Evolutionary conservation across 2,329 filamentous ascomycete genomes (phyloP).

Genomic region (Talaromyces funiculosus): DNA sequence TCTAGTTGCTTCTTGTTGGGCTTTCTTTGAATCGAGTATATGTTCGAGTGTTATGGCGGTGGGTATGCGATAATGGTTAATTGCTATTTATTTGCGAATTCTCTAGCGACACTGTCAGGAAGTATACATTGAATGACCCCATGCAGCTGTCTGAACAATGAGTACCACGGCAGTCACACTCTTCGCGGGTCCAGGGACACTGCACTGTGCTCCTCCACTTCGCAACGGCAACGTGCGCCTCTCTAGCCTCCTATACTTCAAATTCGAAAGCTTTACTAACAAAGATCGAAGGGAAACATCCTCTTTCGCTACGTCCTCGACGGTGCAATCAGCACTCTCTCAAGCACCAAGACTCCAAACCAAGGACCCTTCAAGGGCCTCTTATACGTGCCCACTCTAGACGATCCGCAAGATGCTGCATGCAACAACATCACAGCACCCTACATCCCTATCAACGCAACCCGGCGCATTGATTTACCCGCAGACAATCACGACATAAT

Average conservation of each 20-base stretch:
- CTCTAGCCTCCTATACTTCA: background rate
- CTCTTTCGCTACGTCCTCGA: slow-evolving; percentile 34
- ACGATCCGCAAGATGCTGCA: slow-evolving; percentile 51
- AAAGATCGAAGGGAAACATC: slow-evolving; percentile 27
- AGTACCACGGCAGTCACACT: slow-evolving; percentile 29
- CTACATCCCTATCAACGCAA: slow-evolving; percentile 71
- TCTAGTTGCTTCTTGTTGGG: background rate
- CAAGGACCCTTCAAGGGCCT: slow-evolving; percentile 67
- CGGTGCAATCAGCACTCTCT: slow-evolving; percentile 68
- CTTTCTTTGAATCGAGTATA: background rate
- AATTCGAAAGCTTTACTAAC: background rate
- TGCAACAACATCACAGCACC: slow-evolving; percentile 60
- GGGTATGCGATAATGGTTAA: background rate
- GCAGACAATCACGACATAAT: slow-evolving; percentile 67
- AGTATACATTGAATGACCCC: background rate
- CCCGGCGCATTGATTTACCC: slow-evolving; percentile 62
- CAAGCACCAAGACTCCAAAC: slow-evolving; percentile 57
- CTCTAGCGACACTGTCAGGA: background rate
- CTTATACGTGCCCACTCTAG: slow-evolving; percentile 78
- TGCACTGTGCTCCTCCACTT: slow-evolving; percentile 24
- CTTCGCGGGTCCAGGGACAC: slow-evolving; percentile 30
- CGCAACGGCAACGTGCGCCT: slow-evolving; percentile 32
- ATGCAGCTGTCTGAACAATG: slow-evolving; percentile 13
- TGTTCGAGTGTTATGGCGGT: background rate
- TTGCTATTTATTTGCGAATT: background rate